Conservation (phyloP, 371 early-diverging fungal genomes). For the Mortierella sp. region DNA sequence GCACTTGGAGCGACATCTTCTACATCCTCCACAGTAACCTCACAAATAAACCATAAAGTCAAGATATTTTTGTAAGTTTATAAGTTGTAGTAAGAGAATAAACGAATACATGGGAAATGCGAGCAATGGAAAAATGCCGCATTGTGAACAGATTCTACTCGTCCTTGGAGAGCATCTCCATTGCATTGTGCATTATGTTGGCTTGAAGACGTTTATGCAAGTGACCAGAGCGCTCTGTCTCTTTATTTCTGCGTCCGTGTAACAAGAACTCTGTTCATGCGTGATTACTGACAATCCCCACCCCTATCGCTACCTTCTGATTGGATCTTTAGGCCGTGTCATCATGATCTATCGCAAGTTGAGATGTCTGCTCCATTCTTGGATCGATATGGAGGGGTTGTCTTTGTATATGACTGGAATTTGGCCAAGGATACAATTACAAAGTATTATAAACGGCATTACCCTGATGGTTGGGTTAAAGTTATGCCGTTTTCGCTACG, state of each 20-base stretch:
- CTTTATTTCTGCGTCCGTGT: conserved; percentile 6
- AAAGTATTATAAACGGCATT: conserved; percentile 52
- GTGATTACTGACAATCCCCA: not conserved
- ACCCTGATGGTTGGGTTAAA: conserved; percentile 55
- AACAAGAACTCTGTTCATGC: not conserved
- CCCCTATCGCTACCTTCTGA: not conserved
- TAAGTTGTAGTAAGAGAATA: too few relatives aligned
- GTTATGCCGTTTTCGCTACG: conserved; percentile 53
- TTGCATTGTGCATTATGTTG: not conserved
- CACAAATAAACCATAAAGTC: conserved; percentile 48
- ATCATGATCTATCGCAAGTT: conserved; percentile 55
- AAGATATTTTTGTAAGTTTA: conserved; percentile 47
- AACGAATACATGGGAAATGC: not conserved
- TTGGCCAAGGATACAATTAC: conserved; percentile 52
- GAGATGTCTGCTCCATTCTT: conserved; percentile 57
- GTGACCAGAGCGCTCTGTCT: not conserved
- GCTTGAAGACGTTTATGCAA: not conserved
- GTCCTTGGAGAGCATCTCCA: not conserved
- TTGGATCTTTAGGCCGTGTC: conserved; percentile 38
- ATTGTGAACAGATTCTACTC: not conserved
- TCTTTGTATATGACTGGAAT: conserved; percentile 59
- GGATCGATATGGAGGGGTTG: conserved; percentile 55
- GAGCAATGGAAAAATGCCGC: not conserved
- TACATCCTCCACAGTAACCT: not conserved
- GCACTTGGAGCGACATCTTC: not conserved